phyloP scores from a whole-genome alignment of 768 basidiomycete genomes.

The Lactifluus piperatus region DNA sequence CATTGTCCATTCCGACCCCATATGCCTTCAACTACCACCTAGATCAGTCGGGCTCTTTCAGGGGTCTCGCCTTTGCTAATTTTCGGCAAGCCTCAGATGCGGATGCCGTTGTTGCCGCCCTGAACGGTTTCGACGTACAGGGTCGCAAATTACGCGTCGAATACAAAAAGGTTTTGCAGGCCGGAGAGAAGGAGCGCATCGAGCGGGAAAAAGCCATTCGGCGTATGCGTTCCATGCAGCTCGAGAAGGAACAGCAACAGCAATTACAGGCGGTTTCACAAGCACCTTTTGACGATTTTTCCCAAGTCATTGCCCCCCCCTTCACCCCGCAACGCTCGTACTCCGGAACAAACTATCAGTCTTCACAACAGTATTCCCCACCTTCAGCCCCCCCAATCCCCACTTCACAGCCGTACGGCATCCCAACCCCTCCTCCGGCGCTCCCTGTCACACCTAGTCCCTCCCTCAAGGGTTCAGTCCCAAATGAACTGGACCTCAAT shows the following conservation, averaged over 20 bases:
- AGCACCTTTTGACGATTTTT: constrained; percentile 61
- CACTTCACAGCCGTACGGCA: constrained; percentile 34
- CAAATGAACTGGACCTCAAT: constrained; percentile 84
- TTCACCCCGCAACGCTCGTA: constrained; percentile 71
- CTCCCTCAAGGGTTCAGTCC: constrained; percentile 50
- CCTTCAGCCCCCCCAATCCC: constrained; percentile 37
- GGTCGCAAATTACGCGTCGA: constrained; percentile 97
- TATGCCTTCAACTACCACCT: constrained; percentile 99
- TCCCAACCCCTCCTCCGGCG: constrained; percentile 43
- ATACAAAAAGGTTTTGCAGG: constrained; percentile 99
- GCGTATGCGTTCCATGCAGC: constrained; percentile 94
- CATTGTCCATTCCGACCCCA: constrained; percentile 88
- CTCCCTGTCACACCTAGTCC: constrained; percentile 47
- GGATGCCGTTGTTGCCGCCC: constrained; percentile 88
- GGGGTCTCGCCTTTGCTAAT: constrained; percentile 97
- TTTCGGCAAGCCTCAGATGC: constrained; percentile 89
- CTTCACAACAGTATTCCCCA: constrained; percentile 56
- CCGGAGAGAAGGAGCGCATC: constrained; percentile 97
- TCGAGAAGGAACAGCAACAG: constrained; percentile 70
- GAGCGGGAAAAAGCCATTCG: constrained; percentile 98
- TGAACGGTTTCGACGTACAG: constrained; percentile 94
- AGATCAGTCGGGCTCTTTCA: constrained; percentile 92
- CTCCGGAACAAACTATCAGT: constrained; percentile 52
- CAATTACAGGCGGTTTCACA: constrained; percentile 23
- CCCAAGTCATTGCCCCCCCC: constrained; percentile 38